A percentile compares a stretch with the other conserved stretches of the same genome.
Evolutionary conservation across 257 asterid species (phyloP).

Genomic region (Nicotiana sylvestris): DNA sequence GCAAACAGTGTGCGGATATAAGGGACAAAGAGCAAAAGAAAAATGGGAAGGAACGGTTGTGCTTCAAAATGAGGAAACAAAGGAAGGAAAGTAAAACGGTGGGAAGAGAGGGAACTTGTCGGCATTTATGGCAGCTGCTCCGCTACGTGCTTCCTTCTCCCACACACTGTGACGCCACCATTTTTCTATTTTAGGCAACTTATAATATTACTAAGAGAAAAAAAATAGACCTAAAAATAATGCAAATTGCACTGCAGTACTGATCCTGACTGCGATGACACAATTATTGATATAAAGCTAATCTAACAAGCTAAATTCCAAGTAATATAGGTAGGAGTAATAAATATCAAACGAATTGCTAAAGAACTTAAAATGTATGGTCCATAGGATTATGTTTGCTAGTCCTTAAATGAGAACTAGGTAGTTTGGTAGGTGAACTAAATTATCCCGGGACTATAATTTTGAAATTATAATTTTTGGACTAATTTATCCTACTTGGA

Average conservation of each 20-base stretch:
- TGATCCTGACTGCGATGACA: neutral
- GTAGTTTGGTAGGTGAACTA: no score
- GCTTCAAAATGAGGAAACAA: conserved; percentile 23
- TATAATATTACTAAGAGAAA: neutral
- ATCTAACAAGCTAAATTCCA: neutral
- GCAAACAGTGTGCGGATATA: neutral
- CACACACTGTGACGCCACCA: conserved; percentile 11
- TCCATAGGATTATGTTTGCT: neutral
- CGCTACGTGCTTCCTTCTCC: conserved; percentile 19
- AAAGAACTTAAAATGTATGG: neutral
- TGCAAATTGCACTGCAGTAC: neutral
- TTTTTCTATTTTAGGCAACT: neutral
- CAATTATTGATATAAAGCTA: neutral
- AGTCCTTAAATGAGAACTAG: no score
- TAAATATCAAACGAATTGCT: neutral
- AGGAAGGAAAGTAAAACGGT: conserved; percentile 2
- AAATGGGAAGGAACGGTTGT: neutral
- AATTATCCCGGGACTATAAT: no score
- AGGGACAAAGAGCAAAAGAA: neutral
- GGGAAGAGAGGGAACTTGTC: conserved; percentile 29
- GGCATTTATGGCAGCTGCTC: conserved; percentile 24
- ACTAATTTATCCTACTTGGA: no score
- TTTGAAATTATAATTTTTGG: no score
- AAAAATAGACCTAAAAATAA: neutral
- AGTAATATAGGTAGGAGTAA: neutral